Conservation (phyloP, 2,329 filamentous ascomycete genomes). For the Beauveria scarabaeidicola region DNA sequence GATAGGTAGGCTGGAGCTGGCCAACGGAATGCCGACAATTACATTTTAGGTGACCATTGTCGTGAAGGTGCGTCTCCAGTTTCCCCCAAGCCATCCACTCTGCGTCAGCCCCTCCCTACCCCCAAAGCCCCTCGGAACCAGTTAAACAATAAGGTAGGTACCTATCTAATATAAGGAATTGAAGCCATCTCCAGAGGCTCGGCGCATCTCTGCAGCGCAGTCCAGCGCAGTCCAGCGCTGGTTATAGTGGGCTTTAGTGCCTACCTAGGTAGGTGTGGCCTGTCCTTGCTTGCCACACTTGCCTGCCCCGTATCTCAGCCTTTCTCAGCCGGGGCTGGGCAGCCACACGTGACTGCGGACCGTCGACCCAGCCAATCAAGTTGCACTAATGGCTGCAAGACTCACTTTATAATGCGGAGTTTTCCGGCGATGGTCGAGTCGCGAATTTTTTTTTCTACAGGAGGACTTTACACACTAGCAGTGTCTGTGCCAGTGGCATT, state of each 20-base stretch:
- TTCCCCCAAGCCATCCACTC: not conserved
- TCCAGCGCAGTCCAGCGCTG: not conserved
- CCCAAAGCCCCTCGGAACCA: not conserved
- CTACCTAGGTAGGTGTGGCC: not conserved
- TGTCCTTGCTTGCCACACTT: not conserved
- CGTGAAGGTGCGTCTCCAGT: not conserved
- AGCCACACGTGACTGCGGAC: conserved; percentile 5
- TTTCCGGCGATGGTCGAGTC: not conserved
- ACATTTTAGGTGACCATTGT: not conserved
- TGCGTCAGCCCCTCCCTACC: not conserved
- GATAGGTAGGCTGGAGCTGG: not conserved
- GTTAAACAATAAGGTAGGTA: too few species aligned
- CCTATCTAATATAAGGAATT: not conserved
- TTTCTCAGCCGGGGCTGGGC: not conserved
- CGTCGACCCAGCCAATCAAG: not conserved
- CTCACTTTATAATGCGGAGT: not conserved
- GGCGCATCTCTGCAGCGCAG: not conserved
- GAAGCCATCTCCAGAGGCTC: not conserved
- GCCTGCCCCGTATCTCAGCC: conserved; percentile 2
- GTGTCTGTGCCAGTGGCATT: not conserved
- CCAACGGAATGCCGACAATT: conserved; percentile 4
- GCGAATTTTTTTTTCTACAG: not conserved
- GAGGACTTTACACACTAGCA: not conserved
- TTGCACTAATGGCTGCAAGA: not conserved
- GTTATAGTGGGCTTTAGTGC: not conserved